Evolutionary conservation across 106 monocot genomes (phyloP).

Genomic region (Dioscorea zingiberensis): DNA sequence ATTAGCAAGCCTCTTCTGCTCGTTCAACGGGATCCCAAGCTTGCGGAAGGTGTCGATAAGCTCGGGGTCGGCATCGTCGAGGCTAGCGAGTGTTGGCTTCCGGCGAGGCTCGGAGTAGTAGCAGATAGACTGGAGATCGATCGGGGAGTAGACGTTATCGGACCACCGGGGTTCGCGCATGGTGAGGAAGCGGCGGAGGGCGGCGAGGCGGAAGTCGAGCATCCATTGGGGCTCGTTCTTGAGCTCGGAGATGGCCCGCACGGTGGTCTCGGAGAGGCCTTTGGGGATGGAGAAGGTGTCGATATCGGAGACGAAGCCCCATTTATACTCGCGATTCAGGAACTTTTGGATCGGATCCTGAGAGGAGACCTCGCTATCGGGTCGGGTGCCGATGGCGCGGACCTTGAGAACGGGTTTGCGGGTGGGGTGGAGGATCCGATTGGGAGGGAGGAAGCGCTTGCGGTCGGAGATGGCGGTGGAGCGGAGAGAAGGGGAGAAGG

Average conservation of each 20-base stretch:
- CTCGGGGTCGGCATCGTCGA: constrained; percentile 78
- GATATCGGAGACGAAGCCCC: constrained; percentile 78
- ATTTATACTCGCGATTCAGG: constrained; percentile 64
- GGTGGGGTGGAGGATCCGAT: neutral
- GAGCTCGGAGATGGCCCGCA: constrained; percentile 66
- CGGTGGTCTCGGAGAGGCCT: constrained; percentile 69
- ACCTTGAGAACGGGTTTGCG: neutral
- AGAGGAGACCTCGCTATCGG: neutral
- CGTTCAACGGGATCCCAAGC: constrained; percentile 73
- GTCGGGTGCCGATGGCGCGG: neutral
- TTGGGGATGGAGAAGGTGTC: constrained; percentile 87
- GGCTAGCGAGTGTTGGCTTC: constrained; percentile 76
- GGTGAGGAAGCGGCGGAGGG: constrained; percentile 51
- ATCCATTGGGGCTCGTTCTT: constrained; percentile 88
- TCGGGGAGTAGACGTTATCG: constrained; percentile 66
- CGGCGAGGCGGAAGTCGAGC: constrained; percentile 66
- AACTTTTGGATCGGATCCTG: constrained; percentile 52
- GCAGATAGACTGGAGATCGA: constrained; percentile 74
- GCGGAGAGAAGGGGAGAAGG: neutral
- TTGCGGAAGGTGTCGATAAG: constrained; percentile 64
- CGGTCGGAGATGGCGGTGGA: neutral
- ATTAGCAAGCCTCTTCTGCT: constrained; percentile 85
- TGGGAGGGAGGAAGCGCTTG: neutral
- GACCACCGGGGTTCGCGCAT: constrained; percentile 76
- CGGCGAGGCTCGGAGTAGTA: constrained; percentile 79